Evolutionary conservation across 306 rosid species (phyloP), one percentile per base, ranked within the genome.

Genomic region (Medicago ruthenica): DNA sequence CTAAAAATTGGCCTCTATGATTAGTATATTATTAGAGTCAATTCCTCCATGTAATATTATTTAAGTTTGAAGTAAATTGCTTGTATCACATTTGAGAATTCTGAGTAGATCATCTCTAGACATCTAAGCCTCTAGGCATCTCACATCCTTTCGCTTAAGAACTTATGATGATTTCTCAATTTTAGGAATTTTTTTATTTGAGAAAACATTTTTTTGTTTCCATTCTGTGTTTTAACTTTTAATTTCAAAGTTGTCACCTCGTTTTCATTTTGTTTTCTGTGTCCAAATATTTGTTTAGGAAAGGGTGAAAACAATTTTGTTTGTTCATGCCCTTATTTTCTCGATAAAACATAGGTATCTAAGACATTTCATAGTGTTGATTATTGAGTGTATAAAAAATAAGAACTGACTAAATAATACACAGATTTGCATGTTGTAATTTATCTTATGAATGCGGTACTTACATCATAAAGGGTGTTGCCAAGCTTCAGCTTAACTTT

Each of bases 401-500:
- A 20, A n/a, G 34, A 54, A 78, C 58, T 14, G 54, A 40, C 4
- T 66, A 51, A 70, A 71, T 57, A 58, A 50, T 36, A 36, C 51
- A 37, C 12, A 2, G 24, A 71, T 75, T 40, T 64, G 54, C 57
- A 39, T 47, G 34, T 17, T 54, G 58, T 34, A 68, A 65, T 53
- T 75, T 64, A 73, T 78, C 60, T 60, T 16, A 22, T 58, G 37
- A 22, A 16, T 63, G 59, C 71, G 65, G 17, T 64, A 81, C 97
- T 90, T 86, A 87, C 97, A 83, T 94, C 96, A 72, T 87, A 88
- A 73, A 94, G 81, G 40, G 87, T 88, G 81, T 92, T 70, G 5
- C 97, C 97, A 57, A 88, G 82, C 84, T 87, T 94, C 88, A 92
- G 68, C 85, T 92, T 94, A 85, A 92, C 59, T 45, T 83, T 87